Evolutionary conservation across 176 grass and related monocot genomes (phyloP).

Genomic region (Avena eriantha): DNA sequence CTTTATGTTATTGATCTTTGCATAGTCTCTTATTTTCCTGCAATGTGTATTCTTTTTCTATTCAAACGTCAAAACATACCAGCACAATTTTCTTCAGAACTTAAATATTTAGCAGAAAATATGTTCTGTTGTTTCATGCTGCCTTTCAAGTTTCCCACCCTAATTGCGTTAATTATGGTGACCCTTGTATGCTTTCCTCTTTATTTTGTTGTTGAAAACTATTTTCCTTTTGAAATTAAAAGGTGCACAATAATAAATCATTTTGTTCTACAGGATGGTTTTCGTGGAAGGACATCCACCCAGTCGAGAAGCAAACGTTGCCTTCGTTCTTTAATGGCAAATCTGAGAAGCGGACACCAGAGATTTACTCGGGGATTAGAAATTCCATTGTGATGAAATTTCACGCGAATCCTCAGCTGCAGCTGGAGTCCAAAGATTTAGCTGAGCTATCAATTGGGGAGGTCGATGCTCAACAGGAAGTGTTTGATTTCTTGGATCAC

Average conservation of each 20-base stretch:
- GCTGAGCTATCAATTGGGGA: constrained; percentile 72
- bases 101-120: constrained; percentile 24
- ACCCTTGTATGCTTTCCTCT: constrained; percentile 28
- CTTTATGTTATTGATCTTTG: constrained; percentile 23
- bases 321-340: constrained; percentile 92
- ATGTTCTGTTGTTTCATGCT: constrained; percentile 34
- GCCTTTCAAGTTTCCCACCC: constrained; percentile 33
- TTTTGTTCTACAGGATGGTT: constrained; percentile 90
- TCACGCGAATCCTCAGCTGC: constrained; percentile 77
- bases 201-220: neutral
- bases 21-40: constrained; percentile 8
- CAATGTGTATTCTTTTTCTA: constrained; percentile 12
- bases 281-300: constrained; percentile 86
- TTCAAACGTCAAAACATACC: constrained; percentile 30
- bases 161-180: constrained; percentile 12
- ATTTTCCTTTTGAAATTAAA: constrained; percentile 23
- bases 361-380: constrained; percentile 79
- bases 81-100: neutral
- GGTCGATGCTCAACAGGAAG: constrained; percentile 70
- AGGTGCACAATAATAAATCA: constrained; percentile 20
- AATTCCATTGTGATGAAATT: constrained; percentile 94
- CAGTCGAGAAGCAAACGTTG: constrained; percentile 88
- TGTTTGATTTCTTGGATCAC: constrained; percentile 90
- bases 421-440: constrained; percentile 87
- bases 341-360: constrained; percentile 83